Base-by-base conservation (phyloP, 352 stramenopile genomes). In the Hyphochytrium catenoides region DNA sequence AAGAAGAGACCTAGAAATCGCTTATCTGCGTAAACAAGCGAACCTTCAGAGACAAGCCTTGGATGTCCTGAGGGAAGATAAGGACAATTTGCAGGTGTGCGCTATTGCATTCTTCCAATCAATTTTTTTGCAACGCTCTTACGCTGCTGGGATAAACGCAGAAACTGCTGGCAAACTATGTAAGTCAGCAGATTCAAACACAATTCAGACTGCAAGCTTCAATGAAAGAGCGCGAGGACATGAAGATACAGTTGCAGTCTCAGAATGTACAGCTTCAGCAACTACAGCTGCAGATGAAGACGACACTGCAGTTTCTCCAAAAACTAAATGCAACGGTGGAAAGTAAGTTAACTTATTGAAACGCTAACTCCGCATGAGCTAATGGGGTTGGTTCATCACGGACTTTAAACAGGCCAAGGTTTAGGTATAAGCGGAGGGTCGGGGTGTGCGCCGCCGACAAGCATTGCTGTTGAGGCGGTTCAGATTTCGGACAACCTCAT, bases 211-310 rank as follows among this genome's bases (percentile, higher is more conserved):
- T n/a, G n/a, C n/a, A n/a, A n/a, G n/a, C n/a, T n/a, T n/a, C n/a
- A 18, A 16, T 28, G 16, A 34, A 31, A 7, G 22, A 27, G 19
- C 23, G 20, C 14, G 14, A 18, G 9, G 39, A 6, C 19, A 39
- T 27, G 21, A 22, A 16, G 7, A 3, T 30, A 9, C 3, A 39
- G 14, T 19, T 41, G 5, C 14, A 26, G 11, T 19, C 22, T 6
- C 35, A 56, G 43, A 31, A 57, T 20, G 23, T 14, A 12, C 52
- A 68, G 29, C 52, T 74, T n/a, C 45, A 72, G 4, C 58, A 76
- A 24, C 43, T 76, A 3, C 60, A 67, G 34, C 25, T 55, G 1
- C 60, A 75, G 32, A 57, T 76, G 48, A 50, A 60, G 22, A 62
- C 51, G 28, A 47, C 72, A 8, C 34, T 68, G 12, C 53, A 59